Evolutionary conservation across 2,329 filamentous ascomycete genomes (phyloP).

Genomic region (Fusarium pseudocircinatum): DNA sequence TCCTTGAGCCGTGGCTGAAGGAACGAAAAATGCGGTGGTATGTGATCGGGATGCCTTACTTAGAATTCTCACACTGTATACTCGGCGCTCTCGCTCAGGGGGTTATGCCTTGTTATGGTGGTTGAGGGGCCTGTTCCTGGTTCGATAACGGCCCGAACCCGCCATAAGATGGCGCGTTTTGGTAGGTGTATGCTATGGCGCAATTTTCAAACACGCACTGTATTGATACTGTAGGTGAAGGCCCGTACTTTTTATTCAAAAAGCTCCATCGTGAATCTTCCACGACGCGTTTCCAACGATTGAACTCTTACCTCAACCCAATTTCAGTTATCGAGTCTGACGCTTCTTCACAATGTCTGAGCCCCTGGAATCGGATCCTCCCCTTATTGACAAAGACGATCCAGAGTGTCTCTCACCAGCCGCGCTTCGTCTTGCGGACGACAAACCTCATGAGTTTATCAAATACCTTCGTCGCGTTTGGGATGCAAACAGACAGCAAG

Average conservation of each 20-base stretch:
- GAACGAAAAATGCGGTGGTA: background rate
- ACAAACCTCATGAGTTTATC: background rate
- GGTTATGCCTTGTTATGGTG: background rate
- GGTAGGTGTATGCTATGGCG: background rate
- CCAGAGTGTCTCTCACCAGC: background rate
- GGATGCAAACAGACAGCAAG: background rate
- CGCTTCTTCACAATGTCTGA: background rate
- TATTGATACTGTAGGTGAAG: background rate
- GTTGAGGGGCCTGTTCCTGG: background rate
- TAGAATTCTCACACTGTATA: background rate
- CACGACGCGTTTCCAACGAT: background rate
- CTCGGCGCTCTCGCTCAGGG: rapidly evolving
- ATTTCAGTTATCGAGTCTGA: background rate
- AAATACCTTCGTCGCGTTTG: background rate
- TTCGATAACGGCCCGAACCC: background rate
- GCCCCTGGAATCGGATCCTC: background rate
- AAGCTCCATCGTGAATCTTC: background rate
- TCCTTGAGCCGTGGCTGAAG: background rate
- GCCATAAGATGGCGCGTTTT: background rate
- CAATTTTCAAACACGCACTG: background rate
- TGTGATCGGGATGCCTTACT: background rate
- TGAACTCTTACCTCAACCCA: background rate
- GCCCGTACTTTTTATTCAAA: background rate
- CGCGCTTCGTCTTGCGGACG: background rate
- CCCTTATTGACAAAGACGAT: background rate